phyloP scores from a whole-genome alignment of 345 rosid genomes.

The Heritiera littoralis region DNA sequence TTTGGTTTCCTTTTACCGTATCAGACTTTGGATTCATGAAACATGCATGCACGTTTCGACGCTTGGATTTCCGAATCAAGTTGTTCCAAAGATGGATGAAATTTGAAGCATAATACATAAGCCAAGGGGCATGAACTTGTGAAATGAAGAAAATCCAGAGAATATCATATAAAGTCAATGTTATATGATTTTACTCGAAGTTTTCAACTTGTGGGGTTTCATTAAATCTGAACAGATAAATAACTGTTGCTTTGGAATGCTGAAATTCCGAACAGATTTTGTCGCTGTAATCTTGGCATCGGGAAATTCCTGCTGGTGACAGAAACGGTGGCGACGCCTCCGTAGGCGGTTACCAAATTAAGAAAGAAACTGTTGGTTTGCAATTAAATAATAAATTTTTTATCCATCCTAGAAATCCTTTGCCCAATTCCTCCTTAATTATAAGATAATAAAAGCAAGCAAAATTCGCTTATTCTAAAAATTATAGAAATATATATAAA shows the following conservation, averaged over 20 bases:
- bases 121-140: constrained; percentile 17
- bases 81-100: background rate
- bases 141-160: constrained; percentile 9
- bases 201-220: background rate
- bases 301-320: constrained; percentile 25
- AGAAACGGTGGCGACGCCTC: constrained; percentile 35
- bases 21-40: background rate
- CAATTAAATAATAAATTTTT: background rate
- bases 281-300: constrained; percentile 21
- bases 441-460: no score
- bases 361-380: background rate
- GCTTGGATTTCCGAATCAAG: constrained; percentile 6
- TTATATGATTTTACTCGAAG: constrained; percentile 15
- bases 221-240: background rate
- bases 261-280: constrained; percentile 29
- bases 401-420: background rate
- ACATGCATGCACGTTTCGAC: background rate
- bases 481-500: no score
- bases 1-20: background rate
- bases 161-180: background rate
- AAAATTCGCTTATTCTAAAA: no score
- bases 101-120: constrained; percentile 18
- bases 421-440: background rate
- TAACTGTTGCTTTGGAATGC: constrained; percentile 24
- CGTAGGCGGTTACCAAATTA: constrained; percentile 22